A percentile compares a stretch with the other conserved stretches of the same genome.
Conservation (phyloP, 352 stramenopile genomes). For the Pythium guiyangense region DNA sequence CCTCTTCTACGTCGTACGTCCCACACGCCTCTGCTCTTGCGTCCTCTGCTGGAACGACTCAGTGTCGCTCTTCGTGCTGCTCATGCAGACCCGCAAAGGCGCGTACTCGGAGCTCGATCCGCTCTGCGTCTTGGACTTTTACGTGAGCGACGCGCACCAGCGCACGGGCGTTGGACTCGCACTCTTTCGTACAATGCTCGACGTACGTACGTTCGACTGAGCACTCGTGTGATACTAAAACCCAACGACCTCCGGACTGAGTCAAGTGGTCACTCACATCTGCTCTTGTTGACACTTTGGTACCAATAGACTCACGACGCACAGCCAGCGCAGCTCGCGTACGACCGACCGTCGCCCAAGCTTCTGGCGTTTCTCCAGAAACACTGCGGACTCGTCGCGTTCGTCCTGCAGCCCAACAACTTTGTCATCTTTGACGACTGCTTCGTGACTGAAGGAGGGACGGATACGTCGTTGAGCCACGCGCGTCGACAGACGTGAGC, state of each 20-base stretch:
- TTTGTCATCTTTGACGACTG: conserved; percentile 83
- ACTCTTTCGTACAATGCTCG: conserved; percentile 62
- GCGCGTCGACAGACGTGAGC: neutral
- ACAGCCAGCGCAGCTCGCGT: conserved; percentile 34
- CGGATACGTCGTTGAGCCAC: too few species aligned
- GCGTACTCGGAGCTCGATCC: conserved; percentile 70
- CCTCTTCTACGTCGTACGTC: conserved; percentile 66
- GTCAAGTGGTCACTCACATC: too few species aligned
- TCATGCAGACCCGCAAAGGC: conserved; percentile 37
- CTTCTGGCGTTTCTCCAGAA: conserved; percentile 76
- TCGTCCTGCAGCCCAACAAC: conserved; percentile 73
- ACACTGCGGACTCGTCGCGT: conserved; percentile 41
- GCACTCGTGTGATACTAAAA: too few species aligned
- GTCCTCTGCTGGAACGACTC: too few species aligned
- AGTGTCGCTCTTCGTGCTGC: neutral
- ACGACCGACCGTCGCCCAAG: conserved; percentile 79
- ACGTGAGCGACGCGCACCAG: conserved; percentile 48
- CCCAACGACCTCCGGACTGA: too few species aligned
- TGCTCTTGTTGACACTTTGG: too few species aligned
- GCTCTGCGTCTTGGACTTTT: conserved; percentile 82
- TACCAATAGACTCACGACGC: conserved; percentile 2
- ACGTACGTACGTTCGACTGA: conserved; percentile 14
- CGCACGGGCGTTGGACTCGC: conserved; percentile 48
- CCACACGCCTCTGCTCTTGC: conserved; percentile 1
- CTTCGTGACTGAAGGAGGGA: conserved; percentile 2